Evolutionary conservation across 306 rosid species (phyloP), one percentile per base, ranked within the genome.

Genomic region (Gillenia trifoliata): DNA sequence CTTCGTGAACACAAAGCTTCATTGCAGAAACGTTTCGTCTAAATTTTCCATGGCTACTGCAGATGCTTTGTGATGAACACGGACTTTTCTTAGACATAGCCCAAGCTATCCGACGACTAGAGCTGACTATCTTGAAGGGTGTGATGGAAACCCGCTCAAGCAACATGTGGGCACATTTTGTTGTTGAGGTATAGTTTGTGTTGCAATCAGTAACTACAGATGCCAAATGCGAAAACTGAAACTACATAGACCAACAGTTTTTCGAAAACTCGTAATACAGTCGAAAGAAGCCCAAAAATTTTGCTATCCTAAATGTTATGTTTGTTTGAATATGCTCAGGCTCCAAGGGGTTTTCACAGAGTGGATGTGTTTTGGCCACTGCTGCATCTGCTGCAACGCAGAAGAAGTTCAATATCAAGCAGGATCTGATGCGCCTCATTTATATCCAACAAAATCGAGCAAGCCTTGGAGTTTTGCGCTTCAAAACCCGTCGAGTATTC

Each of bases 351-450:
- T 3, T 91, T 94, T 65, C 96, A 89, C 84, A 88, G 97, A 64
- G 87, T 87, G 95, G 96, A 94, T 67, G 71, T 94, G 47, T 84
- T 91, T 68, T 90, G 96, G 82, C 97, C 96, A 36, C 85, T 94
- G 26, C 76, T 94, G 80, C 96, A 90, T 86, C 90, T 94, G 76
- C 76, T 90, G 78, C 98, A 91, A 86, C 83, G 83, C 65, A 85
- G 83, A 73, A 81, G 78, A 56, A 82, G 79, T 30, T 77, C 75
- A 6, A 66, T 81, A 31, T 77, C 91, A 5, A 70, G 73, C 75
- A 80, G 68, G 81, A 77, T 80, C 40, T 89, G 89, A 91, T 25
- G 22, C 77, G 5, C 16, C 38, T 43, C 50, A 16, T 41, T 16
- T 22, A 4, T 33, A 25, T 36, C 43, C 54, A 10, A 33, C 28